Percentiles rank a stretch among this genome's conserved stretches.
phyloP scores from a whole-genome alignment of 345 rosid species.

The Acer campestre region DNA sequence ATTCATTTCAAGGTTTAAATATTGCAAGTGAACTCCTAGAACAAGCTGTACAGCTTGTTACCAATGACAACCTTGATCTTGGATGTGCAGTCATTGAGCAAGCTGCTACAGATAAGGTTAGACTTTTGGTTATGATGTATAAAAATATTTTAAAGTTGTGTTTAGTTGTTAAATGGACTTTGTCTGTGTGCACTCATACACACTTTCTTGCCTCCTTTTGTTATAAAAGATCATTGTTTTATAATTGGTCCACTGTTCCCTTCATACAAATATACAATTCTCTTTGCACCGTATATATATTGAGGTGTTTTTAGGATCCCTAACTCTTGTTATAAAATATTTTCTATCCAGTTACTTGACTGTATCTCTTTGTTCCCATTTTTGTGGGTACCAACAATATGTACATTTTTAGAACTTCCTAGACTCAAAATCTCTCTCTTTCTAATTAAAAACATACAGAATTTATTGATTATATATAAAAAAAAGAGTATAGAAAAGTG shows the following conservation, averaged over 20 bases:
- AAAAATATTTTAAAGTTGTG: background rate
- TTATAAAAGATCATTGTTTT: background rate
- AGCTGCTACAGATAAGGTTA: conserved; percentile 95
- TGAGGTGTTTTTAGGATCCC: no score
- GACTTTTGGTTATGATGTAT: background rate
- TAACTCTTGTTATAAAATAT: background rate
- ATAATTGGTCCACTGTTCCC: no score
- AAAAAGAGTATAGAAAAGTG: background rate
- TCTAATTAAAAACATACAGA: background rate
- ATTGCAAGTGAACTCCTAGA: conserved; percentile 69
- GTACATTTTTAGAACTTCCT: background rate
- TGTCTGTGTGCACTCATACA: background rate
- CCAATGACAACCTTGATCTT: conserved; percentile 98
- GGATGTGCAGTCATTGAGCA: conserved; percentile 99
- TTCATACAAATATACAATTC: no score
- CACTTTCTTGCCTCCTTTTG: background rate
- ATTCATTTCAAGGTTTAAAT: conserved; percentile 69
- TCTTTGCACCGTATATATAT: no score
- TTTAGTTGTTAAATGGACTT: background rate
- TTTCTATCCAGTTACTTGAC: no score
- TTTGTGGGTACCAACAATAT: background rate
- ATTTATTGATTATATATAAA: background rate
- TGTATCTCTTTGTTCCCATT: background rate
- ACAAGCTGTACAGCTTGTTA: conserved; percentile 91
- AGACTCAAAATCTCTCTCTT: background rate